Conservation (phyloP, 148 eudicot genomes). For the Cornus kousa region DNA sequence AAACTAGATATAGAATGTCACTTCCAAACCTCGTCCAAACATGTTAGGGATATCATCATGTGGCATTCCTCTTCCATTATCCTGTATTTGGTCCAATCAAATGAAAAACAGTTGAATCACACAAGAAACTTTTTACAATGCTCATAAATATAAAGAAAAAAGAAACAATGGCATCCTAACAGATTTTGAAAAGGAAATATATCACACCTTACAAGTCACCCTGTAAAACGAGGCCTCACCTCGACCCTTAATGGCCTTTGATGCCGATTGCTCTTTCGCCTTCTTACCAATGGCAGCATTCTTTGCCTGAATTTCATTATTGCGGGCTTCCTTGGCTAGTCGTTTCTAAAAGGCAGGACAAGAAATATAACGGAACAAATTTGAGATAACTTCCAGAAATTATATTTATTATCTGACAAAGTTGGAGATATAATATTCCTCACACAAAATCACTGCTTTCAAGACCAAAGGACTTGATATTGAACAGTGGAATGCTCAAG, state of each 20-base stretch:
- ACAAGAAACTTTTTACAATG: not conserved
- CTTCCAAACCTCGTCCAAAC: slow-evolving; percentile 90
- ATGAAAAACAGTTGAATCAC: not conserved
- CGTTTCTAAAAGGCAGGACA: slow-evolving; percentile 54
- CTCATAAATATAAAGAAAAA: not conserved
- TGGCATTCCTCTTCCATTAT: slow-evolving; percentile 98
- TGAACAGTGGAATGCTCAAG: not conserved
- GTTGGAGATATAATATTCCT: not conserved
- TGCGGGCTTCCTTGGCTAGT: slow-evolving; percentile 85
- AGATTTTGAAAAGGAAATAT: slow-evolving; percentile 6
- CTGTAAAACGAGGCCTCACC: slow-evolving; percentile 92
- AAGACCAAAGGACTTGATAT: not conserved
- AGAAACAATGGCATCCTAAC: not conserved
- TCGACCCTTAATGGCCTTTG: slow-evolving; percentile 72
- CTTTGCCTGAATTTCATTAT: slow-evolving; percentile 80
- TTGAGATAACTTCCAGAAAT: not conserved
- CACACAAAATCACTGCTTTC: not conserved
- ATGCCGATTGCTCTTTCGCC: slow-evolving; percentile 54
- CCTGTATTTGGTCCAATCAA: slow-evolving; percentile 40
- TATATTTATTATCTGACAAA: not conserved
- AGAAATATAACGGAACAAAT: slow-evolving; percentile 6
- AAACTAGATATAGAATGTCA: slow-evolving; percentile 3
- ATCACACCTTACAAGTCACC: slow-evolving; percentile 90
- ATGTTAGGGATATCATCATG: slow-evolving; percentile 99
- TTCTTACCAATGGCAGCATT: slow-evolving; percentile 88